phyloP scores from a whole-genome alignment of 2,329 filamentous ascomycete species.

The Colletotrichum incanum region DNA sequence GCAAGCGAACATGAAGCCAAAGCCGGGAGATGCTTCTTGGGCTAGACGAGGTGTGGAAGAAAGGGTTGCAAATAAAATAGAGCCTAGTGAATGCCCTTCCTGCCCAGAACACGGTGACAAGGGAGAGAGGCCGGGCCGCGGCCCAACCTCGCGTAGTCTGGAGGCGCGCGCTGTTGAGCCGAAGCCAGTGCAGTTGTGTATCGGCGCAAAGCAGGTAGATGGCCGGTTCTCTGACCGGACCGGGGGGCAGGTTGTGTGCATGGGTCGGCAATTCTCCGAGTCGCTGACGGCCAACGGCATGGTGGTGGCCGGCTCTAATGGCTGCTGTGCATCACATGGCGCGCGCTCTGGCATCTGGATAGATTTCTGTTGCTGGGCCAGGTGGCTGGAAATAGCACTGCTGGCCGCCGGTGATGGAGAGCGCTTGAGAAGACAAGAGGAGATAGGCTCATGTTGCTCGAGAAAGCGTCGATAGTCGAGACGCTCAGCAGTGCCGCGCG shows the following conservation, averaged over 20 bases:
- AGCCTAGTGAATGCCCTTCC: not conserved
- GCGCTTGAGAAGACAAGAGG: conserved; percentile 30
- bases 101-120: conserved; percentile 9
- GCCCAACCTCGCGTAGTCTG: conserved; percentile 22
- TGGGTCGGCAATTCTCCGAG: conserved; percentile 32
- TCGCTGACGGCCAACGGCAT: conserved; percentile 30
- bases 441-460: conserved; percentile 34
- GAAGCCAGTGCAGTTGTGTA: conserved; percentile 14
- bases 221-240: not conserved
- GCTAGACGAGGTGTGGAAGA: not conserved
- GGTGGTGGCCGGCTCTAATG: conserved; percentile 19
- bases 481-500: conserved; percentile 39
- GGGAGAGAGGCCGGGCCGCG: conserved; percentile 27
- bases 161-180: conserved; percentile 38
- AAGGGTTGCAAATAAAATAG: not conserved
- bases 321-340: conserved; percentile 38
- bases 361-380: conserved; percentile 15
- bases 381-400: conserved; percentile 14
- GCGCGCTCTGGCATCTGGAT: conserved; percentile 37
- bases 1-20: not conserved
- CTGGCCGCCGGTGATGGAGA: conserved; percentile 23
- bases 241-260: conserved; percentile 16
- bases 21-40: conserved; percentile 2
- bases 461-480: conserved; percentile 35
- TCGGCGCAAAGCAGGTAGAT: conserved; percentile 23